phyloP scores from a whole-genome alignment of 169 alveolate genomes.

The Plasmodium inui region DNA sequence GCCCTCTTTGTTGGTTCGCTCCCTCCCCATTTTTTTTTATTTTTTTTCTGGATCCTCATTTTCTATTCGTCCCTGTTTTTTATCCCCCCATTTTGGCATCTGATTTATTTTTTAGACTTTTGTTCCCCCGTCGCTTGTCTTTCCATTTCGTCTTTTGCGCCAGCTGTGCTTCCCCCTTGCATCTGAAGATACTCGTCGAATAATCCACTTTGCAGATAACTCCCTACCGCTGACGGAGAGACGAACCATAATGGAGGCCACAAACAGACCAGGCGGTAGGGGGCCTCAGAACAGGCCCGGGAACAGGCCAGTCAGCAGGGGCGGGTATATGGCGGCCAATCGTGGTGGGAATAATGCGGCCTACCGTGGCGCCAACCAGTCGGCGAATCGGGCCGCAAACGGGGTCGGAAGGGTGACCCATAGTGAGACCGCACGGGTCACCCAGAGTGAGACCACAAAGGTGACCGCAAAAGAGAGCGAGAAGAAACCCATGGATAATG shows the following conservation, averaged over 20 bases:
- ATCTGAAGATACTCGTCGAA: not conserved
- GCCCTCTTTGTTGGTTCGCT: not conserved
- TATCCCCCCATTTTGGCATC: not conserved
- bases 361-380: not conserved
- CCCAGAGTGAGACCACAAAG: not conserved
- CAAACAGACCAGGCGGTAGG: not conserved
- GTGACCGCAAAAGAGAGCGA: not conserved
- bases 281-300: not conserved
- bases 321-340: not conserved
- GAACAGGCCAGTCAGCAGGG: not conserved
- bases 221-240: not conserved
- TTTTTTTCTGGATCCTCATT: not conserved
- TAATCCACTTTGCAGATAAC: not conserved
- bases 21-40: not conserved
- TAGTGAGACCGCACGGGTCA: not conserved
- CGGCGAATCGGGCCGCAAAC: not conserved
- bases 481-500: not conserved
- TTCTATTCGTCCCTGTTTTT: not conserved
- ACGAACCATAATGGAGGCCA: not conserved
- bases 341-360: not conserved
- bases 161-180: not conserved
- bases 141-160: not conserved
- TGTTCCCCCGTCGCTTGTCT: not conserved
- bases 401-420: not conserved
- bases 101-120: not conserved